Base-by-base conservation (phyloP, 225 moss, liverwort and hornwort species). In the Anthoceros angustus region DNA sequence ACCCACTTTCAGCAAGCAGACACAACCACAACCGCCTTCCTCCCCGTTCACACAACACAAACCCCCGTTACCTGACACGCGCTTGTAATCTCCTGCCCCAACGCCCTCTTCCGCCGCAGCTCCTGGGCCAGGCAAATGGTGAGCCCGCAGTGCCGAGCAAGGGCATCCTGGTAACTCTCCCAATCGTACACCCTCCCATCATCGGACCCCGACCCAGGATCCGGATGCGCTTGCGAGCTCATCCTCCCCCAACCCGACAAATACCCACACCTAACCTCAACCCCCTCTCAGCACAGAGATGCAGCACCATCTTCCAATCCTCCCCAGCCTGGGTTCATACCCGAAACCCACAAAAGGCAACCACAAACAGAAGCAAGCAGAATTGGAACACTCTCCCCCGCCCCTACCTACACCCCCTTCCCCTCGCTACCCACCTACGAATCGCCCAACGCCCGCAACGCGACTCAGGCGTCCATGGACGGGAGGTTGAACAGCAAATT, bases 101-200 rank as follows among this genome's bases (percentile, higher is more conserved):
- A 74, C 23, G 71, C 82, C 62, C 66, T 72, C 79, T 76, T 84
- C 73, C 79, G 84, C 26, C 78, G 72, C 63, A 74, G 74, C 42
- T 71, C 73, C 62, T 86, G 84, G 40, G 73, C 83, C 32, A 76
- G 64, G 39, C 80, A 80, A 66, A 74, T 68, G 49, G 80, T 76
- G 45, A 82, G 77, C 24, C 87, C 89, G 63, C 87, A 85, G 62
- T 84, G 64, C 60, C 72, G 80, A 12, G 80, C 85, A 76, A 89
- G 75, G 14, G 82, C 87, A 38, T 89, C 86, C 71, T 92, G 82
- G 71, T 80, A 98, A n/a, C 80, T 84, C 74, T 81, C 95, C 95
- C 95, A 98, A 40, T 83, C 82, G 74, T 81, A 78, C 62, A 86
- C 78, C 82, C 87, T 81, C 43, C 66, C 74, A 64, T 83, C 80